Conservation (phyloP, 2,329 filamentous ascomycete species). For the Aspergillus sojae region DNA sequence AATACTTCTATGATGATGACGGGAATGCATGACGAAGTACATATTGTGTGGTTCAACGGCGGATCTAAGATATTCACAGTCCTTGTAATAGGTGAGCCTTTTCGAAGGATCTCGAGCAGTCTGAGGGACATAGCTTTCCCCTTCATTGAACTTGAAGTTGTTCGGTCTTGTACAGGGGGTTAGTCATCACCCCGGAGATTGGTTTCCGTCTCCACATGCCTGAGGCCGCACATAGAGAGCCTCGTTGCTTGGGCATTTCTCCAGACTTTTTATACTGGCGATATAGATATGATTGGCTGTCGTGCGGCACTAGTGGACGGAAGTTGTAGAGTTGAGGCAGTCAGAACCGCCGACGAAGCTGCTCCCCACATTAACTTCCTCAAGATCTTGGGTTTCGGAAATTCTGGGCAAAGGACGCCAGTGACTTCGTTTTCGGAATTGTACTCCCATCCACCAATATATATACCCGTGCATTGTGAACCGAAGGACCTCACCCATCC, state of each 20-base stretch:
- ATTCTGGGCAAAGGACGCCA: not conserved
- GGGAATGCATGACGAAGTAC: slow-evolving; percentile 3
- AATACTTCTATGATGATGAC: slow-evolving; percentile 6
- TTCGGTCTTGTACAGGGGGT: not conserved
- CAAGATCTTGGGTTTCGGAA: not conserved
- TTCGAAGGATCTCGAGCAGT: not conserved
- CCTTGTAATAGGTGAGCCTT: not conserved
- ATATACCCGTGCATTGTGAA: not conserved
- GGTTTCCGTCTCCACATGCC: not conserved
- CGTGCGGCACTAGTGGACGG: not conserved
- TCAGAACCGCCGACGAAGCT: not conserved
- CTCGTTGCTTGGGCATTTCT: not conserved
- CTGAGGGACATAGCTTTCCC: not conserved
- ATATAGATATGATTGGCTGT: not conserved
- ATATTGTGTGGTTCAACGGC: not conserved
- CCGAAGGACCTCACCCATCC: not conserved
- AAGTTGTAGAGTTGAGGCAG: not conserved
- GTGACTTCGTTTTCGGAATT: not conserved
- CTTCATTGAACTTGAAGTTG: not conserved
- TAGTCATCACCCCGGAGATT: not conserved
- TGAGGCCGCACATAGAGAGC: not conserved
- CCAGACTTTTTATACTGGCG: not conserved
- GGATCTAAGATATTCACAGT: not conserved
- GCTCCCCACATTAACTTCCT: not conserved
- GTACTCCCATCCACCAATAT: not conserved